phyloP scores from a whole-genome alignment of 2,329 filamentous ascomycete species.

The Phyllosticta citriasiana region DNA sequence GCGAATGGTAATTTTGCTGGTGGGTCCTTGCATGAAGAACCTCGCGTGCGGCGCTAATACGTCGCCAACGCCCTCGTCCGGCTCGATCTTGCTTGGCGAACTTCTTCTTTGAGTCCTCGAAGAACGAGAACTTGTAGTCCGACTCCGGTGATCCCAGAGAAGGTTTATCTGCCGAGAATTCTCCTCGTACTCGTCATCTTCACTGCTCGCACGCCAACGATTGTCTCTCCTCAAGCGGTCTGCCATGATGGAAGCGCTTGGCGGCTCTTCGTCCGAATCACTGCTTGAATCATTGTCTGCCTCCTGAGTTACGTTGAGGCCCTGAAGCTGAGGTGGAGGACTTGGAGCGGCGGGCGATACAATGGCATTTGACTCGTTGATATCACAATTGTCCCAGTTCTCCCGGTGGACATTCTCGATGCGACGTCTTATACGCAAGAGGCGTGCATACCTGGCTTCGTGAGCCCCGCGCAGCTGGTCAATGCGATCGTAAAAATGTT shows the following conservation, averaged over 20 bases:
- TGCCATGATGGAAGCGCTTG: conserved; percentile 29
- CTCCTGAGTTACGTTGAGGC: conserved; percentile 32
- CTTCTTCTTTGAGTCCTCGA: conserved; percentile 15
- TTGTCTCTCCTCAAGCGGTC: conserved; percentile 30
- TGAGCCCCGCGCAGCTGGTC: conserved; percentile 2
- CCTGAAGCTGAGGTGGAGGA: conserved; percentile 4
- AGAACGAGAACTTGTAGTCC: conserved; percentile 14
- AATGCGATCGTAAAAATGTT: conserved; percentile 1
- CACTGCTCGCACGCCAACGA: conserved; percentile 26
- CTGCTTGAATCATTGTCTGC: conserved; percentile 14
- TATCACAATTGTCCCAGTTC: conserved; percentile 7
- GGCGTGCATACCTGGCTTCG: conserved; percentile 5
- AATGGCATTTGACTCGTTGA: conserved; percentile 1
- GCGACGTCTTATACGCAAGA: conserved; percentile 8
- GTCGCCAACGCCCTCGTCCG: conserved; percentile 16
- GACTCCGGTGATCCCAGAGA: conserved; percentile 26
- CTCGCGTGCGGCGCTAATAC: conserved; percentile 63
- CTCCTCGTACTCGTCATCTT: conserved; percentile 29
- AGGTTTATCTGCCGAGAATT: conserved; percentile 24
- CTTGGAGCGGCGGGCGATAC: conserved; percentile 5
- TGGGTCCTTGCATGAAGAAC: conserved; percentile 75
- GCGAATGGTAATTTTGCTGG: conserved; percentile 75
- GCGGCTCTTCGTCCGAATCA: conserved; percentile 25
- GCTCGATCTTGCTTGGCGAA: conserved; percentile 26
- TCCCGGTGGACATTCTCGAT: conserved; percentile 2